phyloP scores from a whole-genome alignment of 345 rosid genomes.

The Populus simonii region DNA sequence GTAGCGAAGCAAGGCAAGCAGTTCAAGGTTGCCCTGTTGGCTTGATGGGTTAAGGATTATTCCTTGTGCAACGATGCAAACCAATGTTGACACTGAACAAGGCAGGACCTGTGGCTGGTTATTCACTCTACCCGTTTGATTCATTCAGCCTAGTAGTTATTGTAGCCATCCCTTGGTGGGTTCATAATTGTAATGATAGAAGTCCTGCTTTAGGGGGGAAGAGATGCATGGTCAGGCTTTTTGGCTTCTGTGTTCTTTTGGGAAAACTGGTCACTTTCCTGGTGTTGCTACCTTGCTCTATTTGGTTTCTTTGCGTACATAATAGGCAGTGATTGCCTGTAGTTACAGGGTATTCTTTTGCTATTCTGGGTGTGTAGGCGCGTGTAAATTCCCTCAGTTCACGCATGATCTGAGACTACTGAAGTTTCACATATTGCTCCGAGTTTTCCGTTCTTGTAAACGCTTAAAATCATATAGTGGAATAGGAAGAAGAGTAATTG shows the following conservation, averaged over 20 bases:
- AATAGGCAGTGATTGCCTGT: too few species aligned
- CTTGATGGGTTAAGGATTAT: not conserved
- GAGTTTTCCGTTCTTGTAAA: not conserved
- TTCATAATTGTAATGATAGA: not conserved
- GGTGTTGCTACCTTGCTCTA: too few species aligned
- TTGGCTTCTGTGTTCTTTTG: not conserved
- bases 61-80: not conserved
- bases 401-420: not conserved
- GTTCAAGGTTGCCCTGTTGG: not conserved
- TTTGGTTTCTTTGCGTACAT: too few species aligned
- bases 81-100: not conserved
- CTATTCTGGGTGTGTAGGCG: too few species aligned
- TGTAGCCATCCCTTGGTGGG: not conserved
- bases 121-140: not conserved
- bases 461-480: not conserved
- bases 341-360: too few species aligned
- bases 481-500: too few species aligned
- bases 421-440: not conserved
- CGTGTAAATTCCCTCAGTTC: too few species aligned
- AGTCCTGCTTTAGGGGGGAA: not conserved
- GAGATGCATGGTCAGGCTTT: not conserved
- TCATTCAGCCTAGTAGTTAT: not conserved
- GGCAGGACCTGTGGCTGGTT: constrained; percentile 1
- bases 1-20: not conserved
- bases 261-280: not conserved